Evolutionary conservation across 441 rosid species (phyloP).

Genomic region (Gossypium lobatum): DNA sequence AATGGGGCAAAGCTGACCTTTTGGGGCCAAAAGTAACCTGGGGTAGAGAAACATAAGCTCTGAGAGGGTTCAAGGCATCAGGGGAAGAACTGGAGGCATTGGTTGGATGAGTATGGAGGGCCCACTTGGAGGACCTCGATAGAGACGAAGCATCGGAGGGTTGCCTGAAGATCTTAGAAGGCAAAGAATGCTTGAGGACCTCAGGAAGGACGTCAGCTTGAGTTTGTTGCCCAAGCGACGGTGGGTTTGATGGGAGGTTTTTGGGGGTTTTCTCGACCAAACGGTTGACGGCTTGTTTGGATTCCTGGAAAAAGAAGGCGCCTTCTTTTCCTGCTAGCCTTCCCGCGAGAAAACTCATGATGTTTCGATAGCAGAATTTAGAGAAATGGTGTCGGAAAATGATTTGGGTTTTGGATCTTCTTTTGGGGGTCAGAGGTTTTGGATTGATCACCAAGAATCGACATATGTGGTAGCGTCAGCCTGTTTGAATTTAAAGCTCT

Average conservation of each 20-base stretch:
- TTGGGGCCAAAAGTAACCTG: constrained; percentile 87
- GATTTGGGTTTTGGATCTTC: not conserved
- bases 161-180: constrained; percentile 47
- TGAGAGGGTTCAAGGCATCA: constrained; percentile 72
- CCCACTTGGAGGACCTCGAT: constrained; percentile 70
- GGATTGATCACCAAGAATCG: too few relatives aligned
- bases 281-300: constrained; percentile 81
- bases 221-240: constrained; percentile 18
- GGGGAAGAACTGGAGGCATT: constrained; percentile 34
- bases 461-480: not conserved
- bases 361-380: not conserved
- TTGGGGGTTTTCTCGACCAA: constrained; percentile 53
- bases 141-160: constrained; percentile 60
- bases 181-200: constrained; percentile 75
- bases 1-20: constrained; percentile 37
- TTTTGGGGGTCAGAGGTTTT: too few relatives aligned
- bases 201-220: constrained; percentile 82
- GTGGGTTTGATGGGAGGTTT: constrained; percentile 20
- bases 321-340: constrained; percentile 88
- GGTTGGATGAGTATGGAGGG: constrained; percentile 36
- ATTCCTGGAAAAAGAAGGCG: constrained; percentile 79
- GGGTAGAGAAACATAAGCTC: constrained; percentile 72
- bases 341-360: constrained; percentile 80
- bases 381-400: not conserved
- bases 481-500: not conserved